phyloP scores from a whole-genome alignment of 1,284 basidiomycete species.

The Boletus mariae region DNA sequence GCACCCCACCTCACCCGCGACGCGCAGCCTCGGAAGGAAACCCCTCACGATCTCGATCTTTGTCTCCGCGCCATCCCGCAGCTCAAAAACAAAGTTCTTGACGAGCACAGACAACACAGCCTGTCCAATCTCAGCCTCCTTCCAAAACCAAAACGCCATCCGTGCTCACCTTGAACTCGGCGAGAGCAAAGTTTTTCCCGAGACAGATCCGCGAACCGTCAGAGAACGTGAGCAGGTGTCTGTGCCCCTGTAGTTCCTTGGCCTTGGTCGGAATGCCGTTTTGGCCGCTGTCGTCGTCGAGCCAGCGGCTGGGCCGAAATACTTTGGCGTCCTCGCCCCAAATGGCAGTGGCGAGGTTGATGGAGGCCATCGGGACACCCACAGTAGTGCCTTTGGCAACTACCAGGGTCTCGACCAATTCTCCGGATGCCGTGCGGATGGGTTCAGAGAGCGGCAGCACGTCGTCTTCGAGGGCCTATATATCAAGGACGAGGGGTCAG shows the following conservation, averaged over 20 bases:
- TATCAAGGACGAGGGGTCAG: not conserved
- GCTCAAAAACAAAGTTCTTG: slow-evolving; percentile 43
- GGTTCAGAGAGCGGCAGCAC: slow-evolving; percentile 38
- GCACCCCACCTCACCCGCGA: slow-evolving; percentile 39
- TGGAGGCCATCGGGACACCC: slow-evolving; percentile 37
- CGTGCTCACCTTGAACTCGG: slow-evolving; percentile 45
- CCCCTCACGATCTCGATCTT: slow-evolving; percentile 36
- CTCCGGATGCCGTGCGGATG: slow-evolving; percentile 35
- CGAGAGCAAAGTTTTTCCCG: slow-evolving; percentile 40
- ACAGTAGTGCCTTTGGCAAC: slow-evolving; percentile 30
- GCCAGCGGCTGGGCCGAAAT: slow-evolving; percentile 39
- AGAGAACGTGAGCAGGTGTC: slow-evolving; percentile 40
- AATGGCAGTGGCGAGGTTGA: slow-evolving; percentile 46
- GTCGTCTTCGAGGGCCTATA: slow-evolving; percentile 46
- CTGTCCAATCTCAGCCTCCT: slow-evolving; percentile 22
- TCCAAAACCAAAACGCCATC: not conserved
- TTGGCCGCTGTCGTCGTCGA: slow-evolving; percentile 12
- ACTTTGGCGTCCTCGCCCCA: slow-evolving; percentile 41
- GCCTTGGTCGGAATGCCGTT: slow-evolving; percentile 21
- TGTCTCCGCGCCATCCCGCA: slow-evolving; percentile 38
- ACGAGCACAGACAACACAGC: slow-evolving; percentile 44
- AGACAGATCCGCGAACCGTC: slow-evolving; percentile 42
- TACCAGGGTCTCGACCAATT: slow-evolving; percentile 25
- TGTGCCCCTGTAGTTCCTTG: slow-evolving; percentile 38
- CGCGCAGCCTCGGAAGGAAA: slow-evolving; percentile 40